Evolutionary conservation across 2,329 filamentous ascomycete species (phyloP).

Genomic region (Penicillium psychrosexuale): DNA sequence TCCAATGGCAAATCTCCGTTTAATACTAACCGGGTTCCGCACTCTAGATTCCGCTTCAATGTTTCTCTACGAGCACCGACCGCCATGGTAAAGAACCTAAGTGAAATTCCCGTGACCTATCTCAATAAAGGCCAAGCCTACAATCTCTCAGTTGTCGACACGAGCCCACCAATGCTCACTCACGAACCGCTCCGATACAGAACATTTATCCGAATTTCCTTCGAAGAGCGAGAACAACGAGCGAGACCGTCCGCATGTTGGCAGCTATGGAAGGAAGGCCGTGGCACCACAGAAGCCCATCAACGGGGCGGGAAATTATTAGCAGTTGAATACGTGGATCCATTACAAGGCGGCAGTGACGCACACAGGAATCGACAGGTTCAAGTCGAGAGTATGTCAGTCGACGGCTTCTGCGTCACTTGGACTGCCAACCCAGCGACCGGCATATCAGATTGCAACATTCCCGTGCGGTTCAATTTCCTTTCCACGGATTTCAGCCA

Average conservation of each 20-base stretch:
- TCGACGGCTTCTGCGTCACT: conserved; percentile 88
- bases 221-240: conserved; percentile 92
- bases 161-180: conserved; percentile 58
- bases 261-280: conserved; percentile 93
- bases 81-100: conserved; percentile 81
- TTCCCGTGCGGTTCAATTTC: conserved; percentile 96
- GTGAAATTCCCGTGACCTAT: conserved; percentile 96
- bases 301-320: conserved; percentile 88
- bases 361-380: conserved; percentile 60
- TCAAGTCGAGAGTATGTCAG: conserved; percentile 73
- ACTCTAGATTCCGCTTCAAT: conserved; percentile 75
- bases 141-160: conserved; percentile 79
- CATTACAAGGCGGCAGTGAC: conserved; percentile 53
- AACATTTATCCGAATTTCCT: conserved; percentile 91
- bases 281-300: conserved; percentile 93
- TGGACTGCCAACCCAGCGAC: conserved; percentile 72
- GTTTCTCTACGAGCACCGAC: conserved; percentile 89
- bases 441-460: conserved; percentile 70
- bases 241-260: conserved; percentile 78
- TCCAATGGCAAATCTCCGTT: conserved; percentile 7
- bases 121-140: conserved; percentile 97
- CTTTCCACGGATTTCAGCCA: conserved; percentile 98
- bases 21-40: conserved; percentile 13
- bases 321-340: conserved; percentile 88
- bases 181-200: conserved; percentile 69